Evolutionary conservation across 352 stramenopile genomes (phyloP), one percentile per base, ranked within the genome.

Genomic region (Phytophthora tentaculata): DNA sequence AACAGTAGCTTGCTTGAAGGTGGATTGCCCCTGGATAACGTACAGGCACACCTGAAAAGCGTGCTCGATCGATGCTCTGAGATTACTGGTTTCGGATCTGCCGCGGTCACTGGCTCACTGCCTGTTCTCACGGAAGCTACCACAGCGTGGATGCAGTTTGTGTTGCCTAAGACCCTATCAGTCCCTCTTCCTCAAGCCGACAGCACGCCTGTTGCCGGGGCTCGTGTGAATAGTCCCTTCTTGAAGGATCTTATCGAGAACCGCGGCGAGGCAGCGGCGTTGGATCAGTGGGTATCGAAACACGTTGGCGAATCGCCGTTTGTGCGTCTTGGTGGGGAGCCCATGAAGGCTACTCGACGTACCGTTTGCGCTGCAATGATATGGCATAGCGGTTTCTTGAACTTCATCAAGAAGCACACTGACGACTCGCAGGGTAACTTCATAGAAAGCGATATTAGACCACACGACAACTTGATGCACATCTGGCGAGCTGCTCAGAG

Each of bases 401-500:
- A 47, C 24, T 80, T 68, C 43, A 83, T 94, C 43, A 83, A 81
- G 28, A 84, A 86, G 29, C 76, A 90, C 52, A 48, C 87, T 26
- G 76, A 86, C 1, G 83, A 83, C 56, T 56, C 58, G 19, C 67
- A 88, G 17, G 71, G 74, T 20, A 76, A 85, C 49, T 67, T 76
- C n/a, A 57, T 61, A 0, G 74, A 78, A 52, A 92, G 88, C 58
- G 89, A 95, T 56, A 57, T 89, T 56, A 83, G 89, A 29, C 90
- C 90, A 10, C 83, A 94, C 50, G 86, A 95, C n/a, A 96, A 92
- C 41, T 76, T 97, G 51, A 95, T 95, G 83, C 84, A 95, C 58
- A 94, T 96, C n/a, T 97, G 90, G 90, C 80, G 90, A 44, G 86
- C 90, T 29, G 80, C 90, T 10, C 90, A 97, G 48, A 77, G 90